Evolutionary conservation across 129 eudicot species (phyloP), one percentile per base, ranked within the genome.

Genomic region (Lactuca sativa): DNA sequence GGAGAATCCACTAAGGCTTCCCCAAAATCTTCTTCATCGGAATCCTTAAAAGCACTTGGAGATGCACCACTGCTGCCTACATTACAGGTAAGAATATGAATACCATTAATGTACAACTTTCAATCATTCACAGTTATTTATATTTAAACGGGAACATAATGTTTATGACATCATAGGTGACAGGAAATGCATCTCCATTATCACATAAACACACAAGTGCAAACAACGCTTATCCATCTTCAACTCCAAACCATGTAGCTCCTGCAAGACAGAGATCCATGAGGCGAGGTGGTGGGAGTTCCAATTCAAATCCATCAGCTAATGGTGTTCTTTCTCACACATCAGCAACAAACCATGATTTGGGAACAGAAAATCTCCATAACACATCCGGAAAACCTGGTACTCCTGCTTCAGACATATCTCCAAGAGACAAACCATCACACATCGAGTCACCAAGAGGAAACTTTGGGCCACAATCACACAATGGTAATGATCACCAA

Each of bases 1-100:
- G 84, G 90, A 1, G 89, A 86, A 33, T 70, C 85, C 11, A 81
- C 87, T 9, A 83, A 83, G 72, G 83, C 79, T 63, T 77, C 90
- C 53, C 85, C 84, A 0, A 90, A 86, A 38, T 72, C 85, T 12
- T 47, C 84, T 2, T 74, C 90, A 0, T 44, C 88, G 0, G 88
- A 90, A 56, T 80, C 83, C 0, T 70, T 76, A 56, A 83, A 81
- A 44, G 31, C 73, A 37, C 79, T 77, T 14, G 71, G 82, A 2
- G 86, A 82, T 43, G 86, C 82, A 71, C 72, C 90, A 10, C 14
- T 57, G 9, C 13, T 65, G 6, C 48, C 79, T 38, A 57, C 65
- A 1, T 60, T 81, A 41, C 85, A 81, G 85, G 90, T 82, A 65
- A 56, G 58, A 70, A 21, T 59, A 37, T 57, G 58, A 70, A 21